Percentiles rank a stretch among this genome's conserved stretches.
phyloP scores from a whole-genome alignment of 768 basidiomycete genomes.

The Dioszegia crocea region DNA sequence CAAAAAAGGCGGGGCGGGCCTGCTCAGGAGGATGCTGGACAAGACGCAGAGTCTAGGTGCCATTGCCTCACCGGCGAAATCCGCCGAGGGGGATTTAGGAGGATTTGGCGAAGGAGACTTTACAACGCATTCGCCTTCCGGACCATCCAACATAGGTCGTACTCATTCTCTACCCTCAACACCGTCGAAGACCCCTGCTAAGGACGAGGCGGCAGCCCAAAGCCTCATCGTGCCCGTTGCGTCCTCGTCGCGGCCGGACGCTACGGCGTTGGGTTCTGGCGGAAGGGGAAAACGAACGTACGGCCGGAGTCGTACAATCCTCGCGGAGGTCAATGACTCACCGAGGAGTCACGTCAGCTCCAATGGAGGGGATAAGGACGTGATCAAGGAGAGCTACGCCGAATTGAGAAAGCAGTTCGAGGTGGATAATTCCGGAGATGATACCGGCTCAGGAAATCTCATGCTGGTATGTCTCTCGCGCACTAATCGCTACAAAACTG shows the following conservation, averaged over 20 bases:
- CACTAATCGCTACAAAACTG: neutral
- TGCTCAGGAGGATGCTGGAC: constrained; percentile 28
- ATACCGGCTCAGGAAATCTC: constrained; percentile 13
- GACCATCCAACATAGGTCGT: neutral
- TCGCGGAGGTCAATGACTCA: constrained; percentile 12
- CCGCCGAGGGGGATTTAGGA: neutral
- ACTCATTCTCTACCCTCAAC: neutral
- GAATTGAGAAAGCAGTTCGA: constrained; percentile 39
- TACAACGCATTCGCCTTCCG: neutral
- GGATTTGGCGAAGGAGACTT: neutral
- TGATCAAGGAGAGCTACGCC: constrained; percentile 34
- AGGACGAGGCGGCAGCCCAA: neutral
- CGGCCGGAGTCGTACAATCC: constrained; percentile 20
- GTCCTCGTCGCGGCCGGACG: neutral
- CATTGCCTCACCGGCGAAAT: constrained; percentile 15
- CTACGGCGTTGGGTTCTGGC: neutral
- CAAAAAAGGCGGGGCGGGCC: neutral
- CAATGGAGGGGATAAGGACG: neutral
- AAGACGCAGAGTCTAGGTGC: constrained; percentile 35
- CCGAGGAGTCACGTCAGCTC: constrained; percentile 7
- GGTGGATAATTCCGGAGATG: constrained; percentile 31
- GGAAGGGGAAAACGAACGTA: constrained; percentile 32
- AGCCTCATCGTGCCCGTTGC: constrained; percentile 1
- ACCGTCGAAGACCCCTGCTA: neutral
- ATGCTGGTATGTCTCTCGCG: constrained; percentile 21